Percentiles rank a stretch among this genome's conserved stretches.
phyloP scores from a whole-genome alignment of 768 basidiomycete genomes.

The Calocera viscosa region DNA sequence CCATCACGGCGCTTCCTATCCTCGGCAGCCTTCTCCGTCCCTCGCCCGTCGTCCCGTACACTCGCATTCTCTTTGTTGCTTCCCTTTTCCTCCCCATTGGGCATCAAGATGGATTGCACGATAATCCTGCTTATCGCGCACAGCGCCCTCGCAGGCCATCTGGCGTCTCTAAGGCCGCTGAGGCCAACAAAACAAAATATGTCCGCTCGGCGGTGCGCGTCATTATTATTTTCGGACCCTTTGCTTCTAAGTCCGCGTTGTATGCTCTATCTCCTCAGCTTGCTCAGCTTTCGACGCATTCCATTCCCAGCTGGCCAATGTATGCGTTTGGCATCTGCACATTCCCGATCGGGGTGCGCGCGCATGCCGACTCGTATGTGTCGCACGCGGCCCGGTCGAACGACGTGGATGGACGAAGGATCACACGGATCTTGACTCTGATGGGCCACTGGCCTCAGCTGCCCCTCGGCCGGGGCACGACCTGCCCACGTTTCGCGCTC shows the following conservation, averaged over 20 bases:
- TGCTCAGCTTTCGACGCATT: not conserved
- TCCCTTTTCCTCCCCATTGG: too few relatives aligned
- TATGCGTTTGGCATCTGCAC: not conserved
- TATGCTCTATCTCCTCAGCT: not conserved
- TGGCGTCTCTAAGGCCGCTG: not conserved
- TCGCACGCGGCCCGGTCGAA: not conserved
- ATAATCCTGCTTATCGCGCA: not conserved
- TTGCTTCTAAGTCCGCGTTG: not conserved
- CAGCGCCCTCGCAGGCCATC: not conserved
- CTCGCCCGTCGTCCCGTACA: too few relatives aligned
- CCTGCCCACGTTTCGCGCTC: not conserved
- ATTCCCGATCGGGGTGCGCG: not conserved
- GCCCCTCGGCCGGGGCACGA: not conserved
- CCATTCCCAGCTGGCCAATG: not conserved
- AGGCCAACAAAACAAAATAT: not conserved
- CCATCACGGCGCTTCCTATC: too few relatives aligned
- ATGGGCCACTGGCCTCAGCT: not conserved
- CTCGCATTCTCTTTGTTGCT: too few relatives aligned
- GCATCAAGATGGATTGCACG: too few relatives aligned
- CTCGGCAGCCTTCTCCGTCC: too few relatives aligned
- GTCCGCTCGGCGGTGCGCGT: too few relatives aligned
- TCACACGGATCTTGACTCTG: not conserved
- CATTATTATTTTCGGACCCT: too few relatives aligned
- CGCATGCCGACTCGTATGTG: not conserved
- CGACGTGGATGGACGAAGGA: too few relatives aligned